phyloP scores from a whole-genome alignment of 73 alveolate species.

The Paramecium biaurelia region DNA sequence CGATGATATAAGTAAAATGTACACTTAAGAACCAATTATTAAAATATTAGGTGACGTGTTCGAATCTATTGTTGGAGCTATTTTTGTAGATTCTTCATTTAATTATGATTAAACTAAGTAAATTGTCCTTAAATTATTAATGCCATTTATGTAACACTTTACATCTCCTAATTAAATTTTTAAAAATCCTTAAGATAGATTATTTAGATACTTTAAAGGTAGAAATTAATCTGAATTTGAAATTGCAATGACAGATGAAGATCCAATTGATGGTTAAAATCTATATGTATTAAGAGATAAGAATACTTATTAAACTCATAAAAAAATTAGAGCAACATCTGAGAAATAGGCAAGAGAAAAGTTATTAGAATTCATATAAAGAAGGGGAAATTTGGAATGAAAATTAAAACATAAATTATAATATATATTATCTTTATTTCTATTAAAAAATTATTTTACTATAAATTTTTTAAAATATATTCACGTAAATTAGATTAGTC shows the following conservation, averaged over 20 bases:
- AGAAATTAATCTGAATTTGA: neutral
- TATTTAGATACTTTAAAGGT: neutral
- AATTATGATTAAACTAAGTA: neutral
- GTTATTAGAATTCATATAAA: neutral
- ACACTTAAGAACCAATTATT: neutral
- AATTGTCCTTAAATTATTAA: neutral
- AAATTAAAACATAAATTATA: too few relatives aligned
- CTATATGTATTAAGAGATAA: neutral
- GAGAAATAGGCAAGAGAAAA: constrained; percentile 38
- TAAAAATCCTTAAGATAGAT: neutral
- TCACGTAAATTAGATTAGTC: too few relatives aligned
- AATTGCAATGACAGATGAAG: neutral
- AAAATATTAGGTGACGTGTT: constrained; percentile 58
- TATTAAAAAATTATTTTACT: too few relatives aligned
- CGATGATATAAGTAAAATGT: constrained; percentile 21
- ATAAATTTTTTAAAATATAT: too few relatives aligned
- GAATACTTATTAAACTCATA: neutral
- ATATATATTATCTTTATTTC: too few relatives aligned
- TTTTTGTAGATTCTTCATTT: constrained; percentile 45
- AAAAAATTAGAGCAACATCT: neutral
- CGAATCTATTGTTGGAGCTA: constrained; percentile 67
- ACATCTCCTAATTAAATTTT: neutral
- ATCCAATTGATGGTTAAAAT: neutral
- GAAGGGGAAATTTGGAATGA: neutral
- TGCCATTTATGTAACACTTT: constrained; percentile 16